Percentiles rank a stretch among this genome's conserved stretches.
Evolutionary conservation across 1,284 basidiomycete species (phyloP).

Genomic region (Flammula alnicola): DNA sequence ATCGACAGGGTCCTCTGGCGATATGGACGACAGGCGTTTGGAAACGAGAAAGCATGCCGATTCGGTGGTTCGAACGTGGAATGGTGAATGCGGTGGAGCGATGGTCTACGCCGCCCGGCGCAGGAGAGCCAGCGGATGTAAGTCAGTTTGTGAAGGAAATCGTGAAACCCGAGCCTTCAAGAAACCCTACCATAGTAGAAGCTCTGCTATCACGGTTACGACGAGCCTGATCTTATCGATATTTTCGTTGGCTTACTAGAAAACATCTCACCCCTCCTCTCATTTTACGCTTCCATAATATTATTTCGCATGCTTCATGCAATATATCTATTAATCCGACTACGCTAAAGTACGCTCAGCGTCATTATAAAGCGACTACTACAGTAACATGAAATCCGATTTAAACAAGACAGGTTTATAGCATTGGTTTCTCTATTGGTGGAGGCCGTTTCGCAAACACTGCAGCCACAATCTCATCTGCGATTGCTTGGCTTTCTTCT

Average conservation of each 20-base stretch:
- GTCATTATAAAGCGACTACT: no score
- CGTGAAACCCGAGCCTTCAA: constrained; percentile 8
- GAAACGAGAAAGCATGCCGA: constrained; percentile 60
- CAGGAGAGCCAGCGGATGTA: constrained; percentile 22
- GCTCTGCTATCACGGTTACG: constrained; percentile 9
- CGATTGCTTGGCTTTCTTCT: constrained; percentile 31
- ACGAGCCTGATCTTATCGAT: constrained; percentile 4
- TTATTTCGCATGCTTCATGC: no score
- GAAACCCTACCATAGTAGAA: constrained; percentile 7
- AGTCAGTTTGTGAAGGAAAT: constrained; percentile 29
- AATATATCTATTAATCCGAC: no score
- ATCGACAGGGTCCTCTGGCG: constrained; percentile 54
- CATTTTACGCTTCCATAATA: no score
- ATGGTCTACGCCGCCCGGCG: constrained; percentile 38
- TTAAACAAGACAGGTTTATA: constrained; percentile 9
- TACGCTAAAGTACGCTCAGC: no score
- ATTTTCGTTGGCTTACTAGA: no score
- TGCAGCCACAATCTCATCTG: constrained; percentile 30
- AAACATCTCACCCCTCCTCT: no score
- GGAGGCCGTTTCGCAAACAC: constrained; percentile 25
- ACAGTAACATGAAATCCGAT: no score
- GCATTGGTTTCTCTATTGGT: constrained; percentile 9
- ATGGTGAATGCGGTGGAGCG: constrained; percentile 51
- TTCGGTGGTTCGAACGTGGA: constrained; percentile 62
- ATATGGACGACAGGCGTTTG: constrained; percentile 74